These are phyloP conservation scores for Quercus ilex DNA, from an alignment of 306 rosid species.

Conservation along the genomic window DNA sequence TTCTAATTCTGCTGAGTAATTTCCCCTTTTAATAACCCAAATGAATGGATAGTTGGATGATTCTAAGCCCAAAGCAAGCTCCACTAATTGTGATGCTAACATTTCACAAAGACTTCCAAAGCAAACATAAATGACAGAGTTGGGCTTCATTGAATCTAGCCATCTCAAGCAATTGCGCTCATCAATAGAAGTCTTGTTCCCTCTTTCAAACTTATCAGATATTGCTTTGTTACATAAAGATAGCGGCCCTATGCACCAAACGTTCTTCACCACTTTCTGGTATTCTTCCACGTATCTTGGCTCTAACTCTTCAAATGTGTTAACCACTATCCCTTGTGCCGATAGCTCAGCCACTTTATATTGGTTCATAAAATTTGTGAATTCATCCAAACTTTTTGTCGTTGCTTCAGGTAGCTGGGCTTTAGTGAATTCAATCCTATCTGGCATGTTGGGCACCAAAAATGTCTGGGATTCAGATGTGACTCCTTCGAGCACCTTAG, in stretches of 20 bases:
- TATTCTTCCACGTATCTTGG: slow-evolving; percentile 26
- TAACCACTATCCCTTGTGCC: slow-evolving; percentile 44
- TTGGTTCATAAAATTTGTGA: slow-evolving; percentile 12
- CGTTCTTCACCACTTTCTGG: slow-evolving; percentile 21
- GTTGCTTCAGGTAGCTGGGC: slow-evolving; percentile 23
- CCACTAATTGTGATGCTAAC: slow-evolving; percentile 33
- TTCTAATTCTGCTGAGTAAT: slow-evolving; percentile 32
- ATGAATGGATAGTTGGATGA: slow-evolving; percentile 42
- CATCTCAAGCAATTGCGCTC: slow-evolving; percentile 32
- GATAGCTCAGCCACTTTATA: slow-evolving; percentile 38
- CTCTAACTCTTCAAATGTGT: slow-evolving; percentile 64
- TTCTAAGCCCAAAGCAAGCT: slow-evolving; percentile 54
- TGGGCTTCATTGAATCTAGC: slow-evolving; percentile 39
- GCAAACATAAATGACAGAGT: slow-evolving; percentile 43
- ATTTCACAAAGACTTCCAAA: slow-evolving; percentile 52
- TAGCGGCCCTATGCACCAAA: slow-evolving; percentile 52
- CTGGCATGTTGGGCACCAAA: slow-evolving; percentile 38
- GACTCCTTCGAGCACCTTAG: slow-evolving; percentile 27
- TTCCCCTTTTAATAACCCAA: slow-evolving; percentile 44
- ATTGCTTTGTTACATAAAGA: slow-evolving; percentile 31
- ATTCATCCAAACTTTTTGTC: not conserved
- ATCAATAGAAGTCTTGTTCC: slow-evolving; percentile 33
- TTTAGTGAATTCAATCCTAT: slow-evolving; percentile 37
- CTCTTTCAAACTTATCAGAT: slow-evolving; percentile 36
- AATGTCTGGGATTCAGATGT: slow-evolving; percentile 37